A percentile compares a stretch with the other conserved stretches of the same genome.
Evolutionary conservation across 2,329 filamentous ascomycete species (phyloP).

Genomic region (Trichophyton benhamiae): DNA sequence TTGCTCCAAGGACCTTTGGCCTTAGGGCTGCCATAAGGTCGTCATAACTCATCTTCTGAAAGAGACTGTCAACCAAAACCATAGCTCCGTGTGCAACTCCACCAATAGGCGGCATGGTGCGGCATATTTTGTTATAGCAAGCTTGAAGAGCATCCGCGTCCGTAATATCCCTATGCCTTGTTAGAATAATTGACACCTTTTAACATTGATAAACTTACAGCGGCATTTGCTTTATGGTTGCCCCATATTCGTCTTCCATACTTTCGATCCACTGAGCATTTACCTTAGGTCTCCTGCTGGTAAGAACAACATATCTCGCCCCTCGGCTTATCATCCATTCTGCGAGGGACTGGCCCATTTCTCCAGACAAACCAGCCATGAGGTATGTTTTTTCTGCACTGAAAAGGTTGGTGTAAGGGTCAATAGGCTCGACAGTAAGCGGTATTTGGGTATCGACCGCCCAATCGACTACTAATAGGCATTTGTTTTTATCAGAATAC

Average conservation of each 20-base stretch:
- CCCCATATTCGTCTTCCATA: not conserved
- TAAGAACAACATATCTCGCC: constrained; percentile 20
- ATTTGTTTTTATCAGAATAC: not conserved
- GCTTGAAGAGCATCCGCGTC: constrained; percentile 13
- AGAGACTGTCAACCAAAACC: constrained; percentile 26
- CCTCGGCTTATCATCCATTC: constrained; percentile 23
- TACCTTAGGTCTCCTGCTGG: constrained; percentile 22
- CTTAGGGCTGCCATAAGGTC: constrained; percentile 21
- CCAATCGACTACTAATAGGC: not conserved
- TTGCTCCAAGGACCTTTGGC: constrained; percentile 32
- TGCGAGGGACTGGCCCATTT: constrained; percentile 20
- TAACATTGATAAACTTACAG: constrained; percentile 3
- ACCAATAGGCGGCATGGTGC: constrained; percentile 19
- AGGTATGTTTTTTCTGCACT: constrained; percentile 21
- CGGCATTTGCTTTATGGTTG: not conserved
- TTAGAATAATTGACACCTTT: not conserved
- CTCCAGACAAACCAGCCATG: constrained; percentile 22
- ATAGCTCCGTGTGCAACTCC: constrained; percentile 24
- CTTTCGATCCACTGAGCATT: constrained; percentile 12
- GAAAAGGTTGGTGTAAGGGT: not conserved
- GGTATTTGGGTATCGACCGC: not conserved
- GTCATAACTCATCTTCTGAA: constrained; percentile 23
- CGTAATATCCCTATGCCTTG: constrained; percentile 11
- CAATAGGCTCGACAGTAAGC: not conserved
- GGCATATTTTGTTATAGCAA: not conserved